Base-by-base conservation (phyloP, 139 green algal species). In the Bryopsis sp. region DNA sequence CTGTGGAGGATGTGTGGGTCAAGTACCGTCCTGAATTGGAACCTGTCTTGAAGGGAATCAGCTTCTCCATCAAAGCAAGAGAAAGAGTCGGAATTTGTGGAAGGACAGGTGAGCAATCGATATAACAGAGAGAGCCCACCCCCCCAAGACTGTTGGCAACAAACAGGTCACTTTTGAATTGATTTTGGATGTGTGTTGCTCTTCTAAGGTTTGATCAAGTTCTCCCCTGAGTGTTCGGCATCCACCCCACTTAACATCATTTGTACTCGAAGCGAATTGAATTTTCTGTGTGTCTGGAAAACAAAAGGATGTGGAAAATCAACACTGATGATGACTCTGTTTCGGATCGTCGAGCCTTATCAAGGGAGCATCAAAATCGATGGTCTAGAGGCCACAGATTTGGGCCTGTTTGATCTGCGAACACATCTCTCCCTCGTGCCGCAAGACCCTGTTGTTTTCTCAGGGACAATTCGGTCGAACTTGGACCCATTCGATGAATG, bases 281-380 rank as follows among this genome's bases (percentile, higher is more conserved):
- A n/a, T n/a, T n/a, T n/a, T n/a, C n/a, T n/a, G n/a, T n/a, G n/a
- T n/a, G n/a, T n/a, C n/a, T n/a, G n/a, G n/a, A n/a, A n/a, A n/a
- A n/a, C n/a, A n/a, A n/a, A n/a, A n/a, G n/a, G n/a, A 64, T 83
- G 73, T 35, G 90, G 91, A 72, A 97, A 97, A 81, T 86, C 71
- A 46, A 86, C 78, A 2, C 78, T 97, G 22, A 80, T 97, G 35
- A 76, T 95, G 32, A 77, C 83, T 19, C 80, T 97, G 26, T 95
- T 95, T 79, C 72, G 77, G 68, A 71, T 97, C n/a, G 91, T 97
- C 54, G 79, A 89, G 1, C 38, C 89, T 33, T 84, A 78, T 0
- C 7, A n/a, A 0, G 90, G 90, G 35, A 39, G 5, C 31, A 85
- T 97, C 22, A 35, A 78, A 0, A 75, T 97, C 38, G 89, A 90